A percentile compares a stretch with the other conserved stretches of the same genome.
These are phyloP conservation scores for Starmerella khaoyaiensis DNA, from an alignment of 805 yeast genomes.

Conservation along the genomic window DNA sequence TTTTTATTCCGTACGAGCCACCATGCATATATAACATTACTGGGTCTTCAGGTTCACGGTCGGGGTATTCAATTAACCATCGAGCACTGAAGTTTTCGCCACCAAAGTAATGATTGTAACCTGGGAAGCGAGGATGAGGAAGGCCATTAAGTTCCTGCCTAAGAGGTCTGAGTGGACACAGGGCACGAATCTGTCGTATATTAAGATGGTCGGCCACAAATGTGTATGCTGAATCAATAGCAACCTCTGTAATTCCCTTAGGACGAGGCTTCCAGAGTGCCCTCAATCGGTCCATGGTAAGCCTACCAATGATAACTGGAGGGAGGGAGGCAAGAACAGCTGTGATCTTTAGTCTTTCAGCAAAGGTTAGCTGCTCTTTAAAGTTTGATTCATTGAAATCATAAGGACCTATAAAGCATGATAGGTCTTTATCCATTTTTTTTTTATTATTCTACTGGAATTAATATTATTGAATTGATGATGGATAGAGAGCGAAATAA, in stretches of 20 bases:
- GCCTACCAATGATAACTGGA: slow-evolving; percentile 4
- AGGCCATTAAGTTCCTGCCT: slow-evolving; percentile 12
- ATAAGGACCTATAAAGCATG: slow-evolving; percentile 13
- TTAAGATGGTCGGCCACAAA: slow-evolving; percentile 10
- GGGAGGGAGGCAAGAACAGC: no score
- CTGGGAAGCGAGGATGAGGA: slow-evolving; percentile 4
- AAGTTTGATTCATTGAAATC: slow-evolving; percentile 15
- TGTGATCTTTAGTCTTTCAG: slow-evolving; percentile 10
- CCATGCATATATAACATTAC: slow-evolving; percentile 24
- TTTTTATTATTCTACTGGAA: no score
- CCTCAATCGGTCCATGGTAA: no score
- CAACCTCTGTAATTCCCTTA: no score
- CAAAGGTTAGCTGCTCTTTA: slow-evolving; percentile 4
- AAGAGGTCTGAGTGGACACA: slow-evolving; percentile 19
- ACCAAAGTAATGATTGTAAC: slow-evolving; percentile 18
- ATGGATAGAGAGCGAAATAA: no score
- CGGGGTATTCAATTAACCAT: slow-evolving; percentile 21
- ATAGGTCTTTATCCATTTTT: no score
- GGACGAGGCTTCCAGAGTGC: no score
- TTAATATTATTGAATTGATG: no score
- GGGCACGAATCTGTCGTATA: slow-evolving; percentile 17
- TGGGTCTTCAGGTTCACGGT: slow-evolving; percentile 22
- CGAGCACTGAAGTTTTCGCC: slow-evolving; percentile 18
- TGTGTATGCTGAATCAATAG: no score
- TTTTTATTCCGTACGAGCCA: slow-evolving; percentile 21